phyloP scores from a whole-genome alignment of 805 yeast species.

The Myxozyma kluyveri region DNA sequence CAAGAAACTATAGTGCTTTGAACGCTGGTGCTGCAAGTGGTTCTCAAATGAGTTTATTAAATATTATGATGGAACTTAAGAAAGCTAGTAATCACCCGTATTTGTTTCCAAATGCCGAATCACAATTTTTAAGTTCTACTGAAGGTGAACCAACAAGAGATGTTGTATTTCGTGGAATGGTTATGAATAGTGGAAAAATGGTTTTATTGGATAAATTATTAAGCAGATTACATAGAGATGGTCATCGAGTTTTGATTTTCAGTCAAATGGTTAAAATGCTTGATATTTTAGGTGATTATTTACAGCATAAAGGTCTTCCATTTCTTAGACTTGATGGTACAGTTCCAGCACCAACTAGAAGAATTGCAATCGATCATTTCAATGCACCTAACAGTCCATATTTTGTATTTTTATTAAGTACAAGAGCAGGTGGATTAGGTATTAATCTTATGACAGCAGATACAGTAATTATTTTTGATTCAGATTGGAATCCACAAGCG shows the following conservation, averaged over 20 bases:
- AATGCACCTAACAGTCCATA: conserved; percentile 91
- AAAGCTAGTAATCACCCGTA: conserved; percentile 98
- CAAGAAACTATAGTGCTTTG: conserved; percentile 87
- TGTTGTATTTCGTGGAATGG: conserved; percentile 78
- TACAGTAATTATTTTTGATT: conserved; percentile 94
- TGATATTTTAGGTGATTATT: conserved; percentile 91
- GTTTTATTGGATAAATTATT: conserved; percentile 87
- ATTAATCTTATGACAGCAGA: conserved; percentile 99
- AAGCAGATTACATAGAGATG: conserved; percentile 81
- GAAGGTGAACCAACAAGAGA: conserved; percentile 59
- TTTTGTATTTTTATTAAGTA: conserved; percentile 82
- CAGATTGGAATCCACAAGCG: conserved; percentile 99
- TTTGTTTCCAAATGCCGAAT: conserved; percentile 89
- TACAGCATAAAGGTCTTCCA: conserved; percentile 78
- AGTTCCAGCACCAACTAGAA: conserved; percentile 86
- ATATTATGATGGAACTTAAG: conserved; percentile 92
- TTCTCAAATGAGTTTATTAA: conserved; percentile 78
- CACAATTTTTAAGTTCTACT: conserved; percentile 55
- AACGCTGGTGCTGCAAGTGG: conserved; percentile 76
- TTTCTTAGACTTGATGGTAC: conserved; percentile 97
- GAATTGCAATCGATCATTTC: conserved; percentile 93
- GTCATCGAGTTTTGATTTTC: conserved; percentile 92
- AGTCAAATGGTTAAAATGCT: conserved; percentile 97
- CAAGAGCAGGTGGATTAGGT: conserved; percentile 99
- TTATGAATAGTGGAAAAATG: conserved; percentile 98